Evolutionary conservation across 306 rosid species (phyloP).

Genomic region (Acacia melanoxylon): DNA sequence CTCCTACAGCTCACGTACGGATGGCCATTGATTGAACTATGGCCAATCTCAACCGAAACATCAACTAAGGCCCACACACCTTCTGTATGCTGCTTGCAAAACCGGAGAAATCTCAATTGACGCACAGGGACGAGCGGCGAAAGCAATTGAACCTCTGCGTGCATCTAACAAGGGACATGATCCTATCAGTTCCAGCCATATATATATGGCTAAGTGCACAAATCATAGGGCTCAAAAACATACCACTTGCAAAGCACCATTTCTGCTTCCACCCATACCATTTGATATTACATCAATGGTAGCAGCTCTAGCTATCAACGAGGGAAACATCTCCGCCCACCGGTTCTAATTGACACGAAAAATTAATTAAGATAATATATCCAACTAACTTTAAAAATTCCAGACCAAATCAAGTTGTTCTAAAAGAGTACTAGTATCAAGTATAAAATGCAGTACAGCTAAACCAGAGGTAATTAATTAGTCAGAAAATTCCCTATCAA

Average conservation of each 20-base stretch:
- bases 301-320: conserved; percentile 59
- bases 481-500: not conserved
- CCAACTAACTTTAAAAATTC: not conserved
- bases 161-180: conserved; percentile 51
- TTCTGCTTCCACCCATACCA: conserved; percentile 59
- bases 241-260: conserved; percentile 77
- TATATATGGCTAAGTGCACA: not conserved
- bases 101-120: conserved; percentile 65
- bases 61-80: conserved; percentile 81
- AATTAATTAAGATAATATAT: conserved; percentile 17
- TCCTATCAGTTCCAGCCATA: conserved; percentile 10
- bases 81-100: conserved; percentile 73
- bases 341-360: conserved; percentile 52
- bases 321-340: conserved; percentile 81
- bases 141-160: conserved; percentile 77
- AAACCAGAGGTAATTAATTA: not conserved
- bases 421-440: not conserved
- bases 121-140: conserved; percentile 86
- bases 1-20: conserved; percentile 51
- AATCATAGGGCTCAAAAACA: conserved; percentile 17
- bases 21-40: conserved; percentile 32
- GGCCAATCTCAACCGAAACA: conserved; percentile 58
- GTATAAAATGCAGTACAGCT: not conserved
- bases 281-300: conserved; percentile 53
- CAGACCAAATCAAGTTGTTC: not conserved